These are phyloP conservation scores for Plicaturopsis crispa DNA, from an alignment of 768 basidiomycete genomes.

Conservation along the genomic window DNA sequence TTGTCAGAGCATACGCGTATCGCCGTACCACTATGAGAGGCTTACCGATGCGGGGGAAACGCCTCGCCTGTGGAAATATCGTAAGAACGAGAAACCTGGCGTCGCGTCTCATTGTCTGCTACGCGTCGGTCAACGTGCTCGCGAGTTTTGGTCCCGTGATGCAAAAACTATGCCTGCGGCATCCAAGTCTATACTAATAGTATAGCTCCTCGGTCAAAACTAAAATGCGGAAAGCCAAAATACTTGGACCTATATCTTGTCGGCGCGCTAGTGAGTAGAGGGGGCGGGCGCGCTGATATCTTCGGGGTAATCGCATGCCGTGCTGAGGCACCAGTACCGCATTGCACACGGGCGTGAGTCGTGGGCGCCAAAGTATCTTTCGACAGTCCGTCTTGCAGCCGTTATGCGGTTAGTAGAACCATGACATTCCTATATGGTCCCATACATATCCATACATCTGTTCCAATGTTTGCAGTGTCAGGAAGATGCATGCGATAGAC, in stretches of 20 bases:
- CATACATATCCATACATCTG: background rate
- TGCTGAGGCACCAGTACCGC: background rate
- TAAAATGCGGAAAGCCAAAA: background rate
- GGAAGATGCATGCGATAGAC: background rate
- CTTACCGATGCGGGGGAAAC: too few species aligned
- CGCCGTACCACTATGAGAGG: too few species aligned
- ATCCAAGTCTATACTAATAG: too few species aligned
- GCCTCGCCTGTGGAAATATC: too few species aligned
- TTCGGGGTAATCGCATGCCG: background rate
- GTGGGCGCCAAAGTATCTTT: background rate
- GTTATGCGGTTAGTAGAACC: background rate
- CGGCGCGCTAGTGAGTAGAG: too few species aligned
- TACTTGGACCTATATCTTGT: too few species aligned
- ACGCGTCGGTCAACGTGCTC: too few species aligned
- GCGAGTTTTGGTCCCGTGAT: too few species aligned
- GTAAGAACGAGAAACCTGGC: too few species aligned
- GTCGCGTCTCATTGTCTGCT: too few species aligned
- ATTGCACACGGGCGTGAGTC: background rate
- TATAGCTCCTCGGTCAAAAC: background rate
- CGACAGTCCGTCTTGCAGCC: background rate
- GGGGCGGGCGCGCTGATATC: background rate
- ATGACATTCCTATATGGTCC: background rate
- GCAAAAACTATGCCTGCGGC: too few species aligned
- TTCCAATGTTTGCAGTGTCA: background rate
- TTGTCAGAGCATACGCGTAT: too few species aligned